phyloP scores from a whole-genome alignment of 306 rosid species.

The Ziziphus jujuba region DNA sequence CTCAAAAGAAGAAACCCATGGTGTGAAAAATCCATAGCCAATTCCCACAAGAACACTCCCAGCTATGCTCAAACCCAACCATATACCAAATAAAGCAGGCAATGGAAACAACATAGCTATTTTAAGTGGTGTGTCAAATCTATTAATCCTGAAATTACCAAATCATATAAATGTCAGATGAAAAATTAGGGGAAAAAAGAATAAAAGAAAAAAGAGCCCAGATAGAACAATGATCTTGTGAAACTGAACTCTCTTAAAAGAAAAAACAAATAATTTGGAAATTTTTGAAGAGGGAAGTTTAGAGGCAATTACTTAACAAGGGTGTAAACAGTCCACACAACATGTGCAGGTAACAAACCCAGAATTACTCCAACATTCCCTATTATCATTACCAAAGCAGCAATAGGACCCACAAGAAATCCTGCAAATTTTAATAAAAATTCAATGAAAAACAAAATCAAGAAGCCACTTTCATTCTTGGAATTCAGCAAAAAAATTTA shows the following conservation, averaged over 20 bases:
- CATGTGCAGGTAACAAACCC: conserved; percentile 69
- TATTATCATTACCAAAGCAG: conserved; percentile 54
- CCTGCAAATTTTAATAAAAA: conserved; percentile 40
- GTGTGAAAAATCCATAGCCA: conserved; percentile 84
- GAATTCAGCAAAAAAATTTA: conserved; percentile 8
- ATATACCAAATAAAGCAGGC: conserved; percentile 72
- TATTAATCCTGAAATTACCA: conserved; percentile 50
- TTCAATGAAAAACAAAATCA: conserved; percentile 15
- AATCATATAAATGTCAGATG: conserved; percentile 10
- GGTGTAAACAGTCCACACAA: conserved; percentile 72
- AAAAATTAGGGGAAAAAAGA: not conserved
- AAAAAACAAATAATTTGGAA: not conserved
- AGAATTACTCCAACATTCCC: conserved; percentile 74
- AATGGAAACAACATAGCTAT: conserved; percentile 60
- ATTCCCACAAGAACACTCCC: conserved; percentile 74
- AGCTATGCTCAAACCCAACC: conserved; percentile 78
- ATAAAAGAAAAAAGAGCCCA: conserved; percentile 5
- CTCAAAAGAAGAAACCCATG: conserved; percentile 88
- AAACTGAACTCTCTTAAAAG: not conserved
- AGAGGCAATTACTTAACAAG: conserved; percentile 48
- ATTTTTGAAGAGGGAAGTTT: not conserved
- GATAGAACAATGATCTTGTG: not conserved
- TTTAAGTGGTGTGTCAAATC: conserved; percentile 67
- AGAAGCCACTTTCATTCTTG: conserved; percentile 29
- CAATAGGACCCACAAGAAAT: conserved; percentile 72